Evolutionary conservation across 305 asterid species (phyloP), one percentile per base, ranked within the genome.

Genomic region (Rubia tinctorum): DNA sequence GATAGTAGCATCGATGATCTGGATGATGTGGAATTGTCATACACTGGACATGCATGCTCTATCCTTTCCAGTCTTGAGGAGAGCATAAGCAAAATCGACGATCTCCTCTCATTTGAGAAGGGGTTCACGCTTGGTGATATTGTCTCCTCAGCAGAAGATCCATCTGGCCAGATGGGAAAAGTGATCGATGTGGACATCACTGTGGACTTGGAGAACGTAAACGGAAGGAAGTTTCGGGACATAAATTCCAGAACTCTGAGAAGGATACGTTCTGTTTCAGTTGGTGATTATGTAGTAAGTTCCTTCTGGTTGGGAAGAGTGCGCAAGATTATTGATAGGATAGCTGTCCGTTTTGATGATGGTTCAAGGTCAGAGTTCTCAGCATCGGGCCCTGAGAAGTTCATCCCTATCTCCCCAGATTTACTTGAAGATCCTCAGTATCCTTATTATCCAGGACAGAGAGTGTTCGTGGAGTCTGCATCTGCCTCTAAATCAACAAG

Each of bases 291-390:
- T 67, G 98, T 89, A 40, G 81, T 86, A 23, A 76, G 9, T 20
- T 97, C 91, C 27, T 76, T 94, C 62, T 95, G 99, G 99, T 81
- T 91, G 43, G 99, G 99, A 69, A 92, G 88, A 89, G 91, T 88
- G 8, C 96, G 86, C 60, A 88, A 86, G 59, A 79, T 87, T 40
- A 75, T 85, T 18, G 98, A 95, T 77, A 71, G 78, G 55, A 62
- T 95, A 63, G 84, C 82, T 45, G 67, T 95, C 59, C 76, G 88
- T 73, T 88, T 89, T 51, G 96, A 92, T 30, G 95, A 92, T 23
- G 97, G 98, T 2, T 78, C 84, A 0, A 85, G 78, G 81, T 81
- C 89, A 62, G 84, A 81, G n/a, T 75, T 95, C 58, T 71, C 82
- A 1, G 76, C 82, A 9, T 82, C 68, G 14, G 96, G 88, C 25